phyloP scores from a whole-genome alignment of 306 rosid genomes.

The Dicorynia guianensis region DNA sequence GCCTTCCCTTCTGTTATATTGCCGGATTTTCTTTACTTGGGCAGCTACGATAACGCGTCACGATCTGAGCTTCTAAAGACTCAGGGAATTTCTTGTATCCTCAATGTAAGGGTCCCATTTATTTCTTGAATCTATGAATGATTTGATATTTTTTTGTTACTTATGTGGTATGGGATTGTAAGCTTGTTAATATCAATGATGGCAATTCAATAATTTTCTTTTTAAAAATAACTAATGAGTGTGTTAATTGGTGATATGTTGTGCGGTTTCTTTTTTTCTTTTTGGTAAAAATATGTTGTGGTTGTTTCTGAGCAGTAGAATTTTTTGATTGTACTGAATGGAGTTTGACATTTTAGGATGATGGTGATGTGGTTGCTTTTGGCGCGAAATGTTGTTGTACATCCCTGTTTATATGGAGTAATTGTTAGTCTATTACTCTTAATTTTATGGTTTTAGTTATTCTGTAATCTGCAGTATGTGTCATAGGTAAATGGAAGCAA shows the following conservation, averaged over 20 bases:
- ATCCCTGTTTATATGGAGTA: not conserved
- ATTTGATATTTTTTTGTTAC: not conserved
- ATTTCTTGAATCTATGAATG: not conserved
- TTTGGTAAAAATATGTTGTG: too few species aligned
- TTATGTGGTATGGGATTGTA: not conserved
- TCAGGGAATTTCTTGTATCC: constrained; percentile 93
- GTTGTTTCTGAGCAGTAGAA: too few species aligned
- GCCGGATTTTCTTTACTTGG: constrained; percentile 90
- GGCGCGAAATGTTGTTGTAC: not conserved
- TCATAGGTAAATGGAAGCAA: too few species aligned
- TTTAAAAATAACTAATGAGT: not conserved
- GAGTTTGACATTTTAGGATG: too few species aligned
- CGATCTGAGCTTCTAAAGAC: constrained; percentile 97
- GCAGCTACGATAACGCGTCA: constrained; percentile 97
- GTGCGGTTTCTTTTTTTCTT: not conserved
- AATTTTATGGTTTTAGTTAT: not conserved
- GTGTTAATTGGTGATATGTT: constrained; percentile 16
- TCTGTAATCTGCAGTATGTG: not conserved
- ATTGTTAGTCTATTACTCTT: not conserved
- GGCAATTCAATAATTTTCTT: not conserved
- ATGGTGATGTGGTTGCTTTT: not conserved
- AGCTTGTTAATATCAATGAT: not conserved
- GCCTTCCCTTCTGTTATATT: constrained; percentile 91
- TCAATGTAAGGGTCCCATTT: constrained; percentile 63
- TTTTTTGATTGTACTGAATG: too few species aligned